Evolutionary conservation across 2,329 filamentous ascomycete genomes (phyloP).

Genomic region (Aspergillus sp.): DNA sequence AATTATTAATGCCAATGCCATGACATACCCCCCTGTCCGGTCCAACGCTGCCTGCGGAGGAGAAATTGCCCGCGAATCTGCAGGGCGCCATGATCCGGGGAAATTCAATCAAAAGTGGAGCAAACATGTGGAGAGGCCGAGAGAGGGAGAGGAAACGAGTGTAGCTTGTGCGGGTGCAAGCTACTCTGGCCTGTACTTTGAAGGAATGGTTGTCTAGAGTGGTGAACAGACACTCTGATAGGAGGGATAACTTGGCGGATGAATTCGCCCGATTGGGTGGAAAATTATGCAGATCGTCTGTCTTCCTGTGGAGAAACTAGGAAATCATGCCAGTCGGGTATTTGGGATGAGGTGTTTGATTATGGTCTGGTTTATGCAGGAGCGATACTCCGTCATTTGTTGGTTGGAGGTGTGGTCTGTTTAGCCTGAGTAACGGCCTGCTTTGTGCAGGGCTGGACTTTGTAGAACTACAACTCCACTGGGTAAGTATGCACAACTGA

Average conservation of each 20-base stretch:
- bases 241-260: slow-evolving; percentile 15
- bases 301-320: neutral
- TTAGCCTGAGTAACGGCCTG: too few relatives aligned
- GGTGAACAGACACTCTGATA: slow-evolving; percentile 9
- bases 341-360: too few relatives aligned
- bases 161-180: too few relatives aligned
- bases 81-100: neutral
- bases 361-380: too few relatives aligned
- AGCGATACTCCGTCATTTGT: too few relatives aligned
- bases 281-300: slow-evolving; percentile 13
- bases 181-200: too few relatives aligned
- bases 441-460: too few relatives aligned
- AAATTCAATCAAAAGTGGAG: neutral
- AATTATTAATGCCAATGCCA: neutral
- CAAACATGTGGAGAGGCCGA: neutral
- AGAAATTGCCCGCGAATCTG: neutral
- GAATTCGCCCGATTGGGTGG: slow-evolving; percentile 16
- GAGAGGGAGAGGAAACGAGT: too few relatives aligned
- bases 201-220: too few relatives aligned
- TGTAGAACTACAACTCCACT: too few relatives aligned
- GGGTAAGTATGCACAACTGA: too few relatives aligned
- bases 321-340: too few relatives aligned
- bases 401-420: neutral
- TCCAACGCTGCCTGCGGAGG: neutral
- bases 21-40: neutral